phyloP scores from a whole-genome alignment of 495 filamentous ascomycete species.

The Hyaloscypha bicolor region DNA sequence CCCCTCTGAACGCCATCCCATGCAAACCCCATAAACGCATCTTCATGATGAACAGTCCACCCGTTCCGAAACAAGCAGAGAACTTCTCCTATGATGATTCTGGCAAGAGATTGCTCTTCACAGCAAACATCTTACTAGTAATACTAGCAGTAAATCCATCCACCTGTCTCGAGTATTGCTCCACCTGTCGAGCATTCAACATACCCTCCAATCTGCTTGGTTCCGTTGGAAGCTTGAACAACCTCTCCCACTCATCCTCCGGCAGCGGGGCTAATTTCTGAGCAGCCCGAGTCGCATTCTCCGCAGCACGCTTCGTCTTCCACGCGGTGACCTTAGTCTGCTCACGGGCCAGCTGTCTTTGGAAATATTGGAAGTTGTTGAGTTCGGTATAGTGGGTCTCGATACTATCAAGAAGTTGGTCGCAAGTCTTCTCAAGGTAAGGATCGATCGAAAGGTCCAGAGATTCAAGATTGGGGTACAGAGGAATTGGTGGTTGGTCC shows the following conservation, averaged over 20 bases:
- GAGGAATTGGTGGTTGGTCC: constrained; percentile 52
- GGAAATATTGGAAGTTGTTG: constrained; percentile 99
- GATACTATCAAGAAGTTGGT: constrained; percentile 92
- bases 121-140: constrained; percentile 97
- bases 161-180: constrained; percentile 96
- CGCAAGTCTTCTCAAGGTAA: constrained; percentile 98
- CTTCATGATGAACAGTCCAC: constrained; percentile 31
- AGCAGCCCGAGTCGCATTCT: constrained; percentile 81
- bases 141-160: constrained; percentile 93
- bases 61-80: constrained; percentile 10
- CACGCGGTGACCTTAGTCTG: constrained; percentile 94
- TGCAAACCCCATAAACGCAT: constrained; percentile 19
- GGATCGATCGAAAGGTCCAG: constrained; percentile 94
- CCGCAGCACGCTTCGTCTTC: constrained; percentile 93
- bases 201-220: constrained; percentile 89
- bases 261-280: constrained; percentile 88
- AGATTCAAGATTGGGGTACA: constrained; percentile 82
- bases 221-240: constrained; percentile 96
- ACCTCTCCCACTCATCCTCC: constrained; percentile 96
- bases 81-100: constrained; percentile 36
- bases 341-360: constrained; percentile 91
- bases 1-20: constrained; percentile 31
- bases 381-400: constrained; percentile 97
- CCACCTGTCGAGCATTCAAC: constrained; percentile 91
- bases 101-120: constrained; percentile 69